Evolutionary conservation across 1,284 basidiomycete genomes (phyloP).

Genomic region (Irpex rosettiformis): DNA sequence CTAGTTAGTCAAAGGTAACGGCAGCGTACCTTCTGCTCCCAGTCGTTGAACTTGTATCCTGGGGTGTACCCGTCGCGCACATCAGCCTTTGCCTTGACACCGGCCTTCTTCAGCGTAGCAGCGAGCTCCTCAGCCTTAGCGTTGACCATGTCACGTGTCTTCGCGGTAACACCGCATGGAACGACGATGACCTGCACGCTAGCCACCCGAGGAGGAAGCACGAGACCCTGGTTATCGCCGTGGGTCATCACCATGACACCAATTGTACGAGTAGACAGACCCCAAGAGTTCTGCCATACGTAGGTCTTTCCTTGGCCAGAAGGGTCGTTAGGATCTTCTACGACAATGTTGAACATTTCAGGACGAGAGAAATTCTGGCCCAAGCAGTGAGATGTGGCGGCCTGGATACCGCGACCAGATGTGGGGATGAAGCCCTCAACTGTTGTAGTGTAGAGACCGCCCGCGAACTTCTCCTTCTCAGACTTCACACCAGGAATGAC

Average conservation of each 20-base stretch:
- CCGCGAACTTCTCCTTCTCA: constrained; percentile 99
- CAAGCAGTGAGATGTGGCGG: constrained; percentile 95
- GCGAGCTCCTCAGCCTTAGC: constrained; percentile 77
- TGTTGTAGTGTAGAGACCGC: constrained; percentile 97
- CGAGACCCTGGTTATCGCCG: constrained; percentile 96
- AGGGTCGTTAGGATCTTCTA: constrained; percentile 87
- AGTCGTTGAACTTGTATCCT: constrained; percentile 99
- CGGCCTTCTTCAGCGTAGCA: constrained; percentile 64
- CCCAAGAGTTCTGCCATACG: constrained; percentile 99
- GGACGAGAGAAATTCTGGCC: constrained; percentile 97
- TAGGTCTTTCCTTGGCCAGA: constrained; percentile 68
- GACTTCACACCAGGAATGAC: constrained; percentile 97
- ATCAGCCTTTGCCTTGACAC: constrained; percentile 87
- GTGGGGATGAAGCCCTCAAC: constrained; percentile 98
- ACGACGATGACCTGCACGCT: constrained; percentile 89
- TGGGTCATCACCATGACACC: constrained; percentile 99
- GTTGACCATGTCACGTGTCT: constrained; percentile 76
- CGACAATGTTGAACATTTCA: constrained; percentile 97
- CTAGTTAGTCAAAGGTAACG: constrained; percentile 3
- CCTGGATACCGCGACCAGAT: constrained; percentile 97
- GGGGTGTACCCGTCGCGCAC: constrained; percentile 95
- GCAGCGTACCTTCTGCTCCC: constrained; percentile 85
- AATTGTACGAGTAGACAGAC: constrained; percentile 92
- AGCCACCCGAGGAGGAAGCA: constrained; percentile 95
- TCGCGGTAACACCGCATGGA: constrained; percentile 89